Conservation (phyloP, 2,329 filamentous ascomycete species). For the Aspergillus sp. region DNA sequence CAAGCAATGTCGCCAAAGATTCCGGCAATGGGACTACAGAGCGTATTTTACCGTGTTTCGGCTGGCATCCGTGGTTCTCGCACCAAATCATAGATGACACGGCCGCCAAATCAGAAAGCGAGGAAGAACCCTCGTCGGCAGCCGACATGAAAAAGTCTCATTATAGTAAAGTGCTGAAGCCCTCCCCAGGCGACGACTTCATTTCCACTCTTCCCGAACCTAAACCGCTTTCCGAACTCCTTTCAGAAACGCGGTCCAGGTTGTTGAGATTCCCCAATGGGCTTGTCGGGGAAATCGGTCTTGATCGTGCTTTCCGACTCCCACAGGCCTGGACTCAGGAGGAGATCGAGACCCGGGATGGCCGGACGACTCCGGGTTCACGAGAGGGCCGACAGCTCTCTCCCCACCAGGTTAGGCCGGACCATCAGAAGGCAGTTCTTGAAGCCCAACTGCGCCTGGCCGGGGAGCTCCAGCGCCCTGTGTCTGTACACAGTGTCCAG, state of each 20-base stretch:
- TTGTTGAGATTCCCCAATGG: slow-evolving; percentile 54
- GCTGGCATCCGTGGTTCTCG: slow-evolving; percentile 70
- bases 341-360: slow-evolving; percentile 33
- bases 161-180: slow-evolving; percentile 55
- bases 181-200: slow-evolving; percentile 46
- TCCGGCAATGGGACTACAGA: slow-evolving; percentile 27
- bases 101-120: slow-evolving; percentile 18
- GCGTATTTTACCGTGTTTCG: slow-evolving; percentile 61
- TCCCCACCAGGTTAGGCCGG: slow-evolving; percentile 55
- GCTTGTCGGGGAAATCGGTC: slow-evolving; percentile 62
- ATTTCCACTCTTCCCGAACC: slow-evolving; percentile 55
- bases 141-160: slow-evolving; percentile 44
- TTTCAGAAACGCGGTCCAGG: slow-evolving; percentile 50
- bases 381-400: slow-evolving; percentile 60
- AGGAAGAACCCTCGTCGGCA: slow-evolving; percentile 1
- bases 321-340: slow-evolving; percentile 50
- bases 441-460: slow-evolving; percentile 59
- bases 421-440: slow-evolving; percentile 60
- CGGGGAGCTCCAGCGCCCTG: slow-evolving; percentile 56
- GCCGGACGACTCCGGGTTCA: slow-evolving; percentile 56
- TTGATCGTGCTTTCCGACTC: slow-evolving; percentile 62
- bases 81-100: slow-evolving; percentile 57
- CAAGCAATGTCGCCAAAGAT: slow-evolving; percentile 39
- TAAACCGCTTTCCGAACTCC: slow-evolving; percentile 51
- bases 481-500: slow-evolving; percentile 64